A percentile compares a stretch with the other conserved stretches of the same genome.
Evolutionary conservation across 306 rosid genomes (phyloP).

Genomic region (Psophocarpus tetragonolobus): DNA sequence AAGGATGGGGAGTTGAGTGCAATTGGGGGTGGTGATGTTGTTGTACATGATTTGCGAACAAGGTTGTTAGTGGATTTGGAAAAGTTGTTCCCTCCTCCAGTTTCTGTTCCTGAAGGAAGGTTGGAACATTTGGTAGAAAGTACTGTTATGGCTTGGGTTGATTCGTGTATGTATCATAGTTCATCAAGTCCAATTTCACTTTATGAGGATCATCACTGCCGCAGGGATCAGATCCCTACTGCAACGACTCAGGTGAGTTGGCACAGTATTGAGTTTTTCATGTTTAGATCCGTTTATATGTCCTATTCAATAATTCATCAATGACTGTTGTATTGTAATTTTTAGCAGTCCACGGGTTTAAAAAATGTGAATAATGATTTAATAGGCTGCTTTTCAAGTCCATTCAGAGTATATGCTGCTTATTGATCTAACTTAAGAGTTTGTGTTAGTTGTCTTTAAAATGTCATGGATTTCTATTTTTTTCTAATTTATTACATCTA

Average conservation of each 20-base stretch:
- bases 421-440: not conserved
- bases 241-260: conserved; percentile 76
- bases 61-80: conserved; percentile 64
- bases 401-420: conserved; percentile 13
- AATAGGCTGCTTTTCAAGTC: not conserved
- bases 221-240: conserved; percentile 76
- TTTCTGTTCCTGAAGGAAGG: conserved; percentile 59
- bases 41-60: conserved; percentile 46
- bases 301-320: not conserved
- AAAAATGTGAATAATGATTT: not conserved
- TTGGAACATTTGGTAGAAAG: conserved; percentile 80
- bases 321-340: not conserved
- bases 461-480: not conserved
- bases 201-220: conserved; percentile 70
- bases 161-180: conserved; percentile 77
- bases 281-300: not conserved
- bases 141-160: conserved; percentile 59
- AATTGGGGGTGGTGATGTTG: conserved; percentile 24
- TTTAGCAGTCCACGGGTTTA: not conserved
- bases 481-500: not conserved
- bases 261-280: not conserved
- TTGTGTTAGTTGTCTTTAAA: not conserved
- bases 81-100: conserved; percentile 67
- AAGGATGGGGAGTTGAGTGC: conserved; percentile 50
- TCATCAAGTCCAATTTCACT: conserved; percentile 57